phyloP scores from a whole-genome alignment of 2,329 filamentous ascomycete genomes.

The Aspergillus cejpii region DNA sequence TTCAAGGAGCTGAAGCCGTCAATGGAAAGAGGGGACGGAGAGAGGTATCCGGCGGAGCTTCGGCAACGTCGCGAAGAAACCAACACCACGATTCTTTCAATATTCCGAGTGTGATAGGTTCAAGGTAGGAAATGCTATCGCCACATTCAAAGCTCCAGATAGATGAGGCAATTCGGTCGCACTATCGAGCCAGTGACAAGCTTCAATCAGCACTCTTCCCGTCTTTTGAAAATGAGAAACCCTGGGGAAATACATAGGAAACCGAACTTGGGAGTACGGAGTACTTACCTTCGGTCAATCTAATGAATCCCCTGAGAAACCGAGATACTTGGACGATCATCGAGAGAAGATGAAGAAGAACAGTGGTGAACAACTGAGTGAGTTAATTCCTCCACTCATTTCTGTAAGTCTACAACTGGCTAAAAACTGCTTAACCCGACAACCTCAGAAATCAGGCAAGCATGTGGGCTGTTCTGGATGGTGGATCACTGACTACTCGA shows the following conservation, averaged over 20 bases:
- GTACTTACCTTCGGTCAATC: not conserved
- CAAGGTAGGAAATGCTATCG: not conserved
- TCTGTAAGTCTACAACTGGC: too few relatives aligned
- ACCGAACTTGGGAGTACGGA: too few relatives aligned
- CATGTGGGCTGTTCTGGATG: conserved; percentile 19
- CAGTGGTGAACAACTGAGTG: not conserved
- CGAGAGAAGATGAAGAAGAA: not conserved
- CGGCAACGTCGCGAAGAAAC: not conserved
- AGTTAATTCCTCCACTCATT: not conserved
- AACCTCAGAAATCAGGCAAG: conserved; percentile 12
- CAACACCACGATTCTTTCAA: not conserved
- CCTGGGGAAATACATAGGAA: too few relatives aligned
- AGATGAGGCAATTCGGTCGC: not conserved
- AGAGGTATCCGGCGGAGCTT: not conserved
- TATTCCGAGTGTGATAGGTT: not conserved
- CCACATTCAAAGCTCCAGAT: not conserved
- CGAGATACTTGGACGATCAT: not conserved
- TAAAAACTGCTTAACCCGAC: conserved; percentile 5
- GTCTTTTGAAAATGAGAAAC: not conserved
- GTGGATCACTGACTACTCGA: conserved; percentile 19
- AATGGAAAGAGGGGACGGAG: not conserved
- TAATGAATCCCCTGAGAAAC: not conserved
- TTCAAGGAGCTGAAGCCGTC: not conserved
- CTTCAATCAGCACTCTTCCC: not conserved
- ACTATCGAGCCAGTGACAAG: not conserved